Evolutionary conservation across 2,329 filamentous ascomycete species (phyloP), one percentile per base, ranked within the genome.

Genomic region (Fusarium sp.): DNA sequence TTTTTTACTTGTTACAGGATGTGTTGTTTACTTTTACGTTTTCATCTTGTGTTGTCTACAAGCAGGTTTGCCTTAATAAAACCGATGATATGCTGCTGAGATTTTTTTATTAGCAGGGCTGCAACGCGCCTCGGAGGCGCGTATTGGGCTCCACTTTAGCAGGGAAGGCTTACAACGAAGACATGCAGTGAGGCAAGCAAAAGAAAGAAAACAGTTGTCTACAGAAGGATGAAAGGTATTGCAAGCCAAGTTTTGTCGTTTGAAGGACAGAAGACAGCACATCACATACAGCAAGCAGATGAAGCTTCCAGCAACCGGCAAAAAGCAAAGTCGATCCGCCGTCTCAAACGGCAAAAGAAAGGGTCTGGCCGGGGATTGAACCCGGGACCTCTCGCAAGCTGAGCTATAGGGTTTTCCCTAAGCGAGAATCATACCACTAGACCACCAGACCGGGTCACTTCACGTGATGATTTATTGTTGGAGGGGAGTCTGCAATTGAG

Each of bases 281-380:
- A 6, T 37, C 3, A 12, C 9, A 34, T 12, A 29, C 9, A 29
- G 27, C 27, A 29, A 12, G 5, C 16, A 34, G 32, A 34, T 14
- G 8, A 6, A 5, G 3, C 32, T 34, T 34, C 16, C 32, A 7
- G 29, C 29, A 30, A 14, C 6, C 29, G 16, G 10, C 11, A 54
- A 56, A 56, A 48, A 48, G 11, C 18, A 47, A 37, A 13, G 4
- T 22, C 8, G 9, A 30, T 18, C 7, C n/a, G n/a, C 22, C 13
- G 12, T 16, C 4, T 4, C 16, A 7, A 24, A 9, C 0, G 1
- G 45, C 59, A 62, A 61, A 62, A 62, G 59, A 5, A 46, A 44
- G 59, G 80, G 80, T 80, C 79, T 80, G 79, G 79, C 81, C 81
- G 81, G 79, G 81, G 79, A 82, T 82, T 80, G 81, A 82, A 81